These are phyloP conservation scores for Phyllosticta citribraziliensis DNA, from an alignment of 2,329 filamentous ascomycete species.

Conservation along the genomic window DNA sequence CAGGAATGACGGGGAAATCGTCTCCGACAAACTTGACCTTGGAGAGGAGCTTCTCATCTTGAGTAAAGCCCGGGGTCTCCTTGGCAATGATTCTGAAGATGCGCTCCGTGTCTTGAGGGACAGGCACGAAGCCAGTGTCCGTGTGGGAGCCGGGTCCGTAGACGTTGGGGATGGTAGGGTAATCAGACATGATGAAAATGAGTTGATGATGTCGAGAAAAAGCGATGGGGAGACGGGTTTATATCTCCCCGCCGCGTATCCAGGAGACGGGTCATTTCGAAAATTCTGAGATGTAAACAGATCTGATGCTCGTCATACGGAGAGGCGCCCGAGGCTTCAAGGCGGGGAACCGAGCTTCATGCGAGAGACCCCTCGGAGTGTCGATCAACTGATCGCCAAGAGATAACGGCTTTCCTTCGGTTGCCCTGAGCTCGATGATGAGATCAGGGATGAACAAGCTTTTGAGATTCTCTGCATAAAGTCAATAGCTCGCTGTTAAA, in stretches of 20 bases:
- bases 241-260: not conserved
- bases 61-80: slow-evolving; percentile 32
- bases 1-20: slow-evolving; percentile 31
- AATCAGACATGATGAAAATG: not conserved
- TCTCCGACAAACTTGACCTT: slow-evolving; percentile 32
- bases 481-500: not conserved
- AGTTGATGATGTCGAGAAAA: not conserved
- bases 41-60: slow-evolving; percentile 22
- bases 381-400: slow-evolving; percentile 3
- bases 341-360: not conserved
- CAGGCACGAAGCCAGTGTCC: slow-evolving; percentile 28
- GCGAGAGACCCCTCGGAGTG: not conserved
- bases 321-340: not conserved
- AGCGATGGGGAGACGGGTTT: not conserved
- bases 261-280: not conserved
- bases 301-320: not conserved
- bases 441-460: not conserved
- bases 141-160: slow-evolving; percentile 35
- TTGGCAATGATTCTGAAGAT: slow-evolving; percentile 30
- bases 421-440: not conserved
- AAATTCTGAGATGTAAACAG: not conserved
- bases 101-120: slow-evolving; percentile 28
- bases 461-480: not conserved
- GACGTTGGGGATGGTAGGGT: slow-evolving; percentile 9
- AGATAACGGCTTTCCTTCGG: slow-evolving; percentile 5